These are phyloP conservation scores for Leptodontidium sp. DNA, from an alignment of 2,329 filamentous ascomycete species.

Conservation along the genomic window DNA sequence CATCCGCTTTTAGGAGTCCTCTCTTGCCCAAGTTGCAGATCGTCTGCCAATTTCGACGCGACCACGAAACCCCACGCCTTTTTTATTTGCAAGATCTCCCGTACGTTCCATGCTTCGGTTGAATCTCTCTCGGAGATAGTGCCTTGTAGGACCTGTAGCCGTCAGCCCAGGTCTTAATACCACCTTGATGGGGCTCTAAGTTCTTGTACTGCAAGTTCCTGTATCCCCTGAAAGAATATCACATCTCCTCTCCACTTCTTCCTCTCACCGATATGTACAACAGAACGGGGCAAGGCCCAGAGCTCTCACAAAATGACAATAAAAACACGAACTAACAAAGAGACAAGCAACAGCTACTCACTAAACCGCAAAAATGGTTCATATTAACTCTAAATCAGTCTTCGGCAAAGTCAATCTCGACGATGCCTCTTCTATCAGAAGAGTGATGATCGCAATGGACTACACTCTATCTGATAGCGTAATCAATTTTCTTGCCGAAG, in stretches of 20 bases:
- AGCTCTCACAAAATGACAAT: neutral
- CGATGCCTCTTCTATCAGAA: neutral
- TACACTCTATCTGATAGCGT: neutral
- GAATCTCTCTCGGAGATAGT: neutral
- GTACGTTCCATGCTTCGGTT: neutral
- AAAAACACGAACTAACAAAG: neutral
- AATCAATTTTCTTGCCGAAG: too few relatives aligned
- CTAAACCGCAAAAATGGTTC: slow-evolving; percentile 4
- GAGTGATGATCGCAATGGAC: neutral
- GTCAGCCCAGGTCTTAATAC: neutral
- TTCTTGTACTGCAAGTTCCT: too few relatives aligned
- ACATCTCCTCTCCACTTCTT: neutral
- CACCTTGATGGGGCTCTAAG: too few relatives aligned
- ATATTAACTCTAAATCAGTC: neutral
- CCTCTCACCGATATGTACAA: neutral
- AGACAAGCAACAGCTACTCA: neutral
- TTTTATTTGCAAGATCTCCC: neutral
- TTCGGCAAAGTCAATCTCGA: slow-evolving; percentile 13
- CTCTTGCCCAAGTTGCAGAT: neutral
- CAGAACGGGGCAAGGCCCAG: neutral
- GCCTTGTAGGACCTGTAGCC: neutral
- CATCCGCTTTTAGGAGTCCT: neutral
- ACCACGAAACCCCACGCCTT: neutral
- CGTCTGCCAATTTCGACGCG: neutral
- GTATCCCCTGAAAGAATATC: too few relatives aligned